Conservation (phyloP, 345 rosid species). For the Pistacia integerrima region DNA sequence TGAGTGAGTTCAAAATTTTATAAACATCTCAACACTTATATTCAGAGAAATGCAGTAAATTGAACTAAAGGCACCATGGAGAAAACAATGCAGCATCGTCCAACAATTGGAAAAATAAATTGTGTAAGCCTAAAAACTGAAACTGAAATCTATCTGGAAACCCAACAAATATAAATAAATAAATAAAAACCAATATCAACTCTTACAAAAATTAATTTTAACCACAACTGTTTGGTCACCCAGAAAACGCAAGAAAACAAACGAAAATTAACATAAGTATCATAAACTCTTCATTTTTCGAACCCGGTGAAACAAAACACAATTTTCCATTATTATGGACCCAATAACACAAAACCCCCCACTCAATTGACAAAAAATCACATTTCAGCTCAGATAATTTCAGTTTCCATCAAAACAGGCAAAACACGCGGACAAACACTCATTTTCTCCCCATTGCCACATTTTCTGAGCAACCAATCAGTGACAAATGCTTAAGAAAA, state of each 20-base stretch:
- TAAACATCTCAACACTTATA: background rate
- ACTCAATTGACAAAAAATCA: background rate
- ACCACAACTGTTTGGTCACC: background rate
- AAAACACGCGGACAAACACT: background rate
- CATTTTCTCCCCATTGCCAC: constrained; percentile 5
- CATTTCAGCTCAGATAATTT: constrained; percentile 1
- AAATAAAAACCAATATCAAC: background rate
- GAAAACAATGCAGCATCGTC: too few relatives aligned
- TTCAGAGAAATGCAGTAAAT: background rate
- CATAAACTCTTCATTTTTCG: background rate
- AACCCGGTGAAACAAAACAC: background rate
- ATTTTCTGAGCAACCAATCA: constrained; percentile 23
- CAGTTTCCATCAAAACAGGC: background rate
- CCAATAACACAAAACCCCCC: background rate
- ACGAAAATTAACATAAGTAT: background rate
- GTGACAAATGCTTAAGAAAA: background rate
- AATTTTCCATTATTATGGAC: background rate
- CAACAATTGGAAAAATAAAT: background rate
- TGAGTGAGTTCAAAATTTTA: background rate
- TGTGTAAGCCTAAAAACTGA: background rate
- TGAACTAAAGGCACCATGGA: background rate
- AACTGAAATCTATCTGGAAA: background rate
- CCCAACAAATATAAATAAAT: too few relatives aligned
- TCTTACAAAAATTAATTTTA: background rate
- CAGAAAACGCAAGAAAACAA: background rate